Base-by-base conservation (phyloP, 1,284 basidiomycete genomes). In the Boletellus dicymbophilus region DNA sequence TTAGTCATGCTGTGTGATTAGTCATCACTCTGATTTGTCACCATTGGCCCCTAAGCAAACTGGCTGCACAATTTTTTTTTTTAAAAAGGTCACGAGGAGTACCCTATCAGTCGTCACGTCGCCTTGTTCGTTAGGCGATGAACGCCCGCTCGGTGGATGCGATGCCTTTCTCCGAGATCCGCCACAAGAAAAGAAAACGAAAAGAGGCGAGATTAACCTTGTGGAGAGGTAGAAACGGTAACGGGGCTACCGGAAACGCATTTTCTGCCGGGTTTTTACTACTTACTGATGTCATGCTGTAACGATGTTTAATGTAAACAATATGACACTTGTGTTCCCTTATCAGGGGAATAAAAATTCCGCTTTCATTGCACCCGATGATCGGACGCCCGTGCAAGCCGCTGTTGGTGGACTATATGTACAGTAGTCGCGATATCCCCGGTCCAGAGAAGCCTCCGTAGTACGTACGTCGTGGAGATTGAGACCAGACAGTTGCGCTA, bases 171-270 rank as follows among this genome's bases (percentile, higher is more conserved):
- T 26, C 50, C 46, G 42, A 61, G 48, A 65, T 53, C 43, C 52
- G 38, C 51, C 51, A 63, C n/a, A 5, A 37, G 49, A 48, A 57
- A 41, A 31, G 27, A 13, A 22, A 31, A 16, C 39, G 27, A 13
- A 22, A 31, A 16, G 37, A 55, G 44, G 52, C 49, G 51, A 60
- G 64, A 67, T 63, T 67, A 63, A 67, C 63, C 37, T 65, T 49
- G 49, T 36, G n/a, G 23, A 41, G 48, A 44, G 52, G 46, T 28
- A 20, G 41, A 58, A 48, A 36, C 42, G 38, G 43, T 26, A 44
- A 56, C 53, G 52, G 56, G 40, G 26, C 31, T 59, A 47, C 51
- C 53, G 51, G 53, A 38, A 21, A 39, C 36, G 23, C 36, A 52
- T 46, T 44, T 49, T 52, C 46, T 31, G 11, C 21, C 43, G 23